Base-by-base conservation (phyloP, 2,329 filamentous ascomycete species). In the Diaporthe sp. region DNA sequence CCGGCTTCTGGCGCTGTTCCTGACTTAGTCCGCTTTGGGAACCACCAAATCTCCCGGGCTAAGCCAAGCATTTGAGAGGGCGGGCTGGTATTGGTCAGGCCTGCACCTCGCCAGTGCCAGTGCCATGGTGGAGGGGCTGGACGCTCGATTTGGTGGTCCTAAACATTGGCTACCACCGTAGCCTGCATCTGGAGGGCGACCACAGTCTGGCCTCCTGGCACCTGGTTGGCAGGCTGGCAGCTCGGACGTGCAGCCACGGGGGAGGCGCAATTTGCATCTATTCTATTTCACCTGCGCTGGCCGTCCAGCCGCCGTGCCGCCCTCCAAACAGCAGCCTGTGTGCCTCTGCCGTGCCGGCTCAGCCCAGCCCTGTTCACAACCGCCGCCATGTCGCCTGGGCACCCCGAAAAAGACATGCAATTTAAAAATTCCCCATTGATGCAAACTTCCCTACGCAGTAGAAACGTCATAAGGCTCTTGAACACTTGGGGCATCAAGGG, bases 11-110 rank as follows among this genome's bases (percentile, higher is more conserved):
- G 66, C 53, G 25, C 59, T 50, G 39, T 70, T 32, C 68, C 68
- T 70, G 51, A 58, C 37, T 70, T 63, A 71, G 56, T 71, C 69
- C 56, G 6, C 56, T 71, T 71, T 53, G 35, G 69, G 69, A 8
- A 17, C 39, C n/a, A n/a, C 15, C 63, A 68, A 68, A 68, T 68
- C n/a, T 68, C 63, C 63, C 63, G 15, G 47, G 32, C 63, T 30
- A 53, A 68, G 63, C 63, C 63, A 68, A 68, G 63, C 63, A 68
- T 68, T 53, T 53, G 63, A 50, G 44, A 68, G 44, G 47, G 63
- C 63, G 63, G 63, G 63, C 32, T 53, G 63, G 63, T 37, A 68
- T 68, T 68, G 63, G 63, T 27, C 63, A 22, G 59, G 63, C n/a
- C 63, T 66, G 27, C 59, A 65, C 17, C 39, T 17, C 19, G 39